phyloP scores from a whole-genome alignment of 495 filamentous ascomycete genomes.

The Penicillium canescens region DNA sequence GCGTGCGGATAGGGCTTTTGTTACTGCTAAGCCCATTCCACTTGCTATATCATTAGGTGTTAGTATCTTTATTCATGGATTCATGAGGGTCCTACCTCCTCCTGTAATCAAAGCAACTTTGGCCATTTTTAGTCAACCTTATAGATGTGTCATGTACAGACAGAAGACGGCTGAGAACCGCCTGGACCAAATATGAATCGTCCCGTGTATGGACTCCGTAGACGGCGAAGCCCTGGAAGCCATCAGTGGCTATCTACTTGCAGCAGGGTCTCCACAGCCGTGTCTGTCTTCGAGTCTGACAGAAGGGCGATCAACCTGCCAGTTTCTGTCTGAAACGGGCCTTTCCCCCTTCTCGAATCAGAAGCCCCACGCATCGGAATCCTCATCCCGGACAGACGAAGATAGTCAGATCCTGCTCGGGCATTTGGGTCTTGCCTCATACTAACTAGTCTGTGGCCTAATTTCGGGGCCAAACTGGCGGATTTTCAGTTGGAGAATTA shows the following conservation, averaged over 20 bases:
- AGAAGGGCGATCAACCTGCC: neutral
- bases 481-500: neutral
- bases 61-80: neutral
- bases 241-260: no score
- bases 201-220: no score
- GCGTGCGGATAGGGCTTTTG: conserved; percentile 9
- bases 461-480: no score
- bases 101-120: conserved; percentile 25
- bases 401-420: neutral
- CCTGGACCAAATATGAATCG: no score
- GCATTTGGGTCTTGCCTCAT: no score
- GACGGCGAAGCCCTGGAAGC: no score
- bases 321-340: neutral
- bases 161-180: no score
- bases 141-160: no score
- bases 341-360: neutral
- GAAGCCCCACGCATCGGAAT: neutral
- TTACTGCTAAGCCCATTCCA: conserved; percentile 18
- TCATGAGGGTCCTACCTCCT: conserved; percentile 12
- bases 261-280: neutral
- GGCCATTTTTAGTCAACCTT: neutral
- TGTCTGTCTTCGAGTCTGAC: neutral
- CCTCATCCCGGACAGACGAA: neutral
- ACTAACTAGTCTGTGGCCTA: no score
- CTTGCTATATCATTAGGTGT: conserved; percentile 7